These are phyloP conservation scores for Penicillium salamii DNA, from an alignment of 495 filamentous ascomycete genomes.

Conservation along the genomic window DNA sequence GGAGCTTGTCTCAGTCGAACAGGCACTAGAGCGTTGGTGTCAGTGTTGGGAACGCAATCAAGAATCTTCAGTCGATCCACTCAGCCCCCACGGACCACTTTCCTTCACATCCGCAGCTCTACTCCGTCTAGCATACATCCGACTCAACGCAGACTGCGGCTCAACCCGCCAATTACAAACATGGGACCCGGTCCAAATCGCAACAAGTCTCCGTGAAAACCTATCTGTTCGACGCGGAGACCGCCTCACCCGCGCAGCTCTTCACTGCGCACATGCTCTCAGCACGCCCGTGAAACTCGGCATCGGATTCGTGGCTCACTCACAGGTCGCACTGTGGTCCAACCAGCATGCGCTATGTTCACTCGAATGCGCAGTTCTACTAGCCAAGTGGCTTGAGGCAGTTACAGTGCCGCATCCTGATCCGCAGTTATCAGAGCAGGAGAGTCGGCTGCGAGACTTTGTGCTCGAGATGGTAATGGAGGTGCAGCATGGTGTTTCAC, in stretches of 20 bases:
- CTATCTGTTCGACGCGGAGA: constrained; percentile 56
- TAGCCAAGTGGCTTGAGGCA: constrained; percentile 53
- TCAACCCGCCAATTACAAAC: constrained; percentile 60
- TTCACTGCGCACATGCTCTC: constrained; percentile 68
- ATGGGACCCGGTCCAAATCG: constrained; percentile 58
- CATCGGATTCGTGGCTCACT: constrained; percentile 66
- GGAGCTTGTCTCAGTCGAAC: constrained; percentile 55
- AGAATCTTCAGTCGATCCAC: constrained; percentile 51
- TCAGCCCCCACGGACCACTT: constrained; percentile 55
- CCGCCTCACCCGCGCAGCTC: constrained; percentile 56
- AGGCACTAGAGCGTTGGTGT: constrained; percentile 62
- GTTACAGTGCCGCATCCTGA: constrained; percentile 33
- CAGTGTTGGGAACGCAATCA: constrained; percentile 56
- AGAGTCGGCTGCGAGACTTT: constrained; percentile 57
- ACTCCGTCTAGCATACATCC: constrained; percentile 63
- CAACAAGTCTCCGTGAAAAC: constrained; percentile 54
- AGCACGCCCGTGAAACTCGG: constrained; percentile 66
- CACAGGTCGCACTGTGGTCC: constrained; percentile 67
- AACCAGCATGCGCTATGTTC: constrained; percentile 70
- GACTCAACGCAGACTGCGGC: constrained; percentile 64
- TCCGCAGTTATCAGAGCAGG: constrained; percentile 49
- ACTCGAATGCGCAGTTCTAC: constrained; percentile 66
- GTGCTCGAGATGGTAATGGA: constrained; percentile 68
- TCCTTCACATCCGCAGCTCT: constrained; percentile 67
- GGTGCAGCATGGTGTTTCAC: constrained; percentile 53